Base-by-base conservation (phyloP, 148 eudicot species). In the Fagopyrum homotropicum region DNA sequence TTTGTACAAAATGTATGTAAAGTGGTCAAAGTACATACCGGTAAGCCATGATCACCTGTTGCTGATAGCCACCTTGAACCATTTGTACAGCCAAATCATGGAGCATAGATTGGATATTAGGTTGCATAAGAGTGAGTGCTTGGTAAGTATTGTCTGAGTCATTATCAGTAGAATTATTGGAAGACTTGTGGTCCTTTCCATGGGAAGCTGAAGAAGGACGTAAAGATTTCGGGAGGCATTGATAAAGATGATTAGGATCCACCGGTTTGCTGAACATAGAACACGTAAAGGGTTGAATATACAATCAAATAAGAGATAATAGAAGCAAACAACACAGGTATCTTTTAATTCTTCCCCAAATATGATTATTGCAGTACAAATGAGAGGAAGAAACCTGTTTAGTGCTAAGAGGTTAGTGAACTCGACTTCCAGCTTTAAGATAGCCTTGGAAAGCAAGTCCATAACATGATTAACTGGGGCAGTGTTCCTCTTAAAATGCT, bases 161-260 rank as follows among this genome's bases (percentile, higher is more conserved):
- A n/a, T 87, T 77, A 48, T 80, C 87, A 60, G 54, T 76, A 82
- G 51, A 49, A 81, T 54, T 55, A 72, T 55, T 74, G 77, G 80
- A 64, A 26, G 73, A 82, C 76, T 57, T 85, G 64, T 74, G 76
- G 85, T 91, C 75, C 82, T 81, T 69, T 63, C 69, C 69, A 40
- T 66, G 47, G 84, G 88, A 77, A 35, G 40, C 40, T 35, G 40
- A 35, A 11, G 93, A 86, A 66, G 99, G 92, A 52, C 91, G 81
- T 81, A 86, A 75, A 52, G 88, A 78, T 73, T 78, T 86, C 4
- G 99, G 99, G 12, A 95, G 89, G 83, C 97, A 89, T 46, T 88
- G 92, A 55, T 89, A 88, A 8, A 95, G 93, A 74, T 83, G 83
- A 82, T 95, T 97, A 76, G 99, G 96, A 79, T 95, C 96, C 66